Evolutionary conservation across 306 rosid genomes (phyloP).

Genomic region (Comarum palustre): DNA sequence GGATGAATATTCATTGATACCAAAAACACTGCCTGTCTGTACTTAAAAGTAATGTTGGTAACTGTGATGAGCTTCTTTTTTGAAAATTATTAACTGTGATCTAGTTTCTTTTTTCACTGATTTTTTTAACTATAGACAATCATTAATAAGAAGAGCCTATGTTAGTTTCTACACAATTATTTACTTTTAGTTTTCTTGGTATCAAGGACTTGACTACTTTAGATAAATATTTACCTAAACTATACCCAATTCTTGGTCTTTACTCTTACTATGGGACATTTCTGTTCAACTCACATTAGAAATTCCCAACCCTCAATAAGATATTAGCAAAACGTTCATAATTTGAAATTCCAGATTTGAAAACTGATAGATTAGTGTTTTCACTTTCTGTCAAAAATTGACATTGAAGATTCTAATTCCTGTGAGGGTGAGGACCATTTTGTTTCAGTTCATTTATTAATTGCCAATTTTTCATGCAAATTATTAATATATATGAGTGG

Average conservation of each 20-base stretch:
- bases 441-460: conserved; percentile 19
- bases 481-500: neutral
- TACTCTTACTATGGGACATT: neutral
- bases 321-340: neutral
- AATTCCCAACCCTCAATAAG: neutral
- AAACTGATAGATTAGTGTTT: neutral
- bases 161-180: neutral
- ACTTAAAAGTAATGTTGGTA: conserved; percentile 16
- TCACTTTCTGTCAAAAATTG: neutral
- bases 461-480: neutral
- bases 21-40: conserved; percentile 19
- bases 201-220: conserved; percentile 5
- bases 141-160: neutral
- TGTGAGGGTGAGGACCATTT: conserved; percentile 9
- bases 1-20: neutral
- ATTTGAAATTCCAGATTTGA: neutral
- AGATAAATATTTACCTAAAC: conserved; percentile 7
- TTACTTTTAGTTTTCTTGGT: neutral
- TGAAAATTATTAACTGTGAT: conserved; percentile 12
- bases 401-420: neutral
- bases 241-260: conserved; percentile 19
- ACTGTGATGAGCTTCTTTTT: conserved; percentile 5
- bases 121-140: neutral
- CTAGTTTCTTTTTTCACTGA: neutral
- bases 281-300: neutral